phyloP scores from a whole-genome alignment of 106 monocot genomes.

The Hemerocallis citrina region DNA sequence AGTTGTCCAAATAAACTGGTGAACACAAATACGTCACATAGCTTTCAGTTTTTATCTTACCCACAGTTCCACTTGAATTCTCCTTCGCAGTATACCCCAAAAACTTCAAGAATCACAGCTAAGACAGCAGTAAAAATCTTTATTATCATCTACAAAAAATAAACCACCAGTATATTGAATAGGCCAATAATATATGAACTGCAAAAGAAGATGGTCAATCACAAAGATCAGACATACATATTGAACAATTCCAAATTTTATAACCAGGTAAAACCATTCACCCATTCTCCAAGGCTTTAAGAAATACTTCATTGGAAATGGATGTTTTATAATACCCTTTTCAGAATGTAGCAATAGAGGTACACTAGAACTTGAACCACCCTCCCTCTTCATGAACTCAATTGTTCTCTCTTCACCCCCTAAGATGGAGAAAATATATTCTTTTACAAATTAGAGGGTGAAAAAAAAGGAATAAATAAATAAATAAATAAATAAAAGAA shows the following conservation, averaged over 20 bases:
- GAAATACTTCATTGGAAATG: constrained; percentile 75
- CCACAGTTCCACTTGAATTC: constrained; percentile 77
- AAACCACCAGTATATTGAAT: not conserved
- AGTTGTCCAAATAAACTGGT: too few relatives aligned
- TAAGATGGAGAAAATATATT: constrained; percentile 22
- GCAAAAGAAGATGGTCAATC: not conserved
- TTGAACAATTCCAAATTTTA: constrained; percentile 94
- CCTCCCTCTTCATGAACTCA: constrained; percentile 81
- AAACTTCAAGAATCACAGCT: constrained; percentile 76
- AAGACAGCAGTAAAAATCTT: constrained; percentile 58
- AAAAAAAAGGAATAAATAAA: too few relatives aligned
- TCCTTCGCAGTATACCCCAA: constrained; percentile 80
- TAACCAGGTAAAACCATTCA: constrained; percentile 59
- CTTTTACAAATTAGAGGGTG: too few relatives aligned
- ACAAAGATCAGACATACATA: constrained; percentile 50
- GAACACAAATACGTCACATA: too few relatives aligned
- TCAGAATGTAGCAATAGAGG: constrained; percentile 48
- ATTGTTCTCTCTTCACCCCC: constrained; percentile 92
- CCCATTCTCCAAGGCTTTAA: constrained; percentile 85
- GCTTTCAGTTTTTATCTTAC: constrained; percentile 47
- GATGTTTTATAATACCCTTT: constrained; percentile 81
- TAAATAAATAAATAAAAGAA: too few relatives aligned
- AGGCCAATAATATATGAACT: not conserved
- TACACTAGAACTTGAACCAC: constrained; percentile 42
- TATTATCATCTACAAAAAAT: constrained; percentile 78